Evolutionary conservation across 116 monocot species (phyloP).

Genomic region (Cymodocea nodosa): DNA sequence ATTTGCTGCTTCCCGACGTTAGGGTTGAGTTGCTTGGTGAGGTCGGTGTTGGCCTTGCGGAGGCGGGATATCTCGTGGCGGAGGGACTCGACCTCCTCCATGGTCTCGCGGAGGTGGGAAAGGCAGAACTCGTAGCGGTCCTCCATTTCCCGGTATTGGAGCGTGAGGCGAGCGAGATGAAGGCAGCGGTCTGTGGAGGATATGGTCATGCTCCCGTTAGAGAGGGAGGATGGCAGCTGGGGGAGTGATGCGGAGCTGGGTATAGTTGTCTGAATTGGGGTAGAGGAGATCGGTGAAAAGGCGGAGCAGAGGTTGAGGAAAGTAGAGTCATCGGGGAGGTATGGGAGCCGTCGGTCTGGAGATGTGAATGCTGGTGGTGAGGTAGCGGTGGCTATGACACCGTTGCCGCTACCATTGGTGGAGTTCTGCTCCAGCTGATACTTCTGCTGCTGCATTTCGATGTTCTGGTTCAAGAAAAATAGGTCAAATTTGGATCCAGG

Average conservation of each 20-base stretch:
- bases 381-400: background rate
- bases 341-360: background rate
- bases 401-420: background rate
- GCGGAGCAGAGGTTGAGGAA: constrained; percentile 16
- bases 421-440: background rate
- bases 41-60: constrained; percentile 53
- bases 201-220: constrained; percentile 14
- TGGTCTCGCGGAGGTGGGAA: constrained; percentile 54
- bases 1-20: background rate
- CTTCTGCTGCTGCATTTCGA: constrained; percentile 2
- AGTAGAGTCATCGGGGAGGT: constrained; percentile 1
- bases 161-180: constrained; percentile 47
- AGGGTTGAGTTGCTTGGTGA: constrained; percentile 24
- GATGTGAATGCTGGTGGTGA: background rate
- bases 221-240: constrained; percentile 35
- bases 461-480: background rate
- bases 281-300: constrained; percentile 4
- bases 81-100: constrained; percentile 43
- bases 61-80: constrained; percentile 53
- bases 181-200: constrained; percentile 17
- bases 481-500: no score
- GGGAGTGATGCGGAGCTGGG: constrained; percentile 16
- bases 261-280: constrained; percentile 1
- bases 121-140: constrained; percentile 63
- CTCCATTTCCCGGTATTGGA: constrained; percentile 50